Evolutionary conservation across 345 rosid species (phyloP), one percentile per base, ranked within the genome.

Genomic region (Schrenkiella parvula): DNA sequence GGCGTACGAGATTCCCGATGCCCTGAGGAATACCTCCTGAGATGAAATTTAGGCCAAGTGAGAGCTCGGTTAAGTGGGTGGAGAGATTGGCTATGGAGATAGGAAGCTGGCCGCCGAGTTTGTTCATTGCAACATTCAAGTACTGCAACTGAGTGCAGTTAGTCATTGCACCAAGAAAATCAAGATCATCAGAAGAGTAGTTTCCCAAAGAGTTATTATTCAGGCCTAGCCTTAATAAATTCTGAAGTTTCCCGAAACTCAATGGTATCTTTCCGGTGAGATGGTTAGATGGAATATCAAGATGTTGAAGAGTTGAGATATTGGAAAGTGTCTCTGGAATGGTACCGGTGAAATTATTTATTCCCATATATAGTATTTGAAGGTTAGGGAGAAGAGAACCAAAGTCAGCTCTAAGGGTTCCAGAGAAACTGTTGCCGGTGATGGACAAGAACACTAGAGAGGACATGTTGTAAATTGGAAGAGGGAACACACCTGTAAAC

Each of bases 321-420:
- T 67, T 59, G 38, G 62, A 58, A 59, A 74, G 23, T 5, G 73
- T 17, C 39, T 48, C 73, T 28, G 73, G 73, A 67, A 74, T 58
- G 53, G 54, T 29, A 17, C 73, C 68, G 5, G 62, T 47, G 55
- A 67, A 59, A 23, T 41, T 44, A 50, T 67, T 75, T 37, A 19
- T 42, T 47, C 78, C 68, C 60, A 74, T 66, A 19, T 51, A 68
- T 22, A 67, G 39, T 42, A 3, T 53, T 41, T 60, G 48, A 53
- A 75, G 74, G 64, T 75, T 75, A 31, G 79, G 74, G 34, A 75
- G 57, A 51, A 61, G 64, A 51, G 56, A 41, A 19, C 64, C 74
- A 53, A 75, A 68, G 4, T 75, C 56, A 59, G 64, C 56, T 14
- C 74, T 66, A 51, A 75, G 56, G 11, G 62, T 29, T 9, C 69